Evolutionary conservation across 2,329 filamentous ascomycete species (phyloP), one percentile per base, ranked within the genome.

Genomic region (Apiospora pterosperma): DNA sequence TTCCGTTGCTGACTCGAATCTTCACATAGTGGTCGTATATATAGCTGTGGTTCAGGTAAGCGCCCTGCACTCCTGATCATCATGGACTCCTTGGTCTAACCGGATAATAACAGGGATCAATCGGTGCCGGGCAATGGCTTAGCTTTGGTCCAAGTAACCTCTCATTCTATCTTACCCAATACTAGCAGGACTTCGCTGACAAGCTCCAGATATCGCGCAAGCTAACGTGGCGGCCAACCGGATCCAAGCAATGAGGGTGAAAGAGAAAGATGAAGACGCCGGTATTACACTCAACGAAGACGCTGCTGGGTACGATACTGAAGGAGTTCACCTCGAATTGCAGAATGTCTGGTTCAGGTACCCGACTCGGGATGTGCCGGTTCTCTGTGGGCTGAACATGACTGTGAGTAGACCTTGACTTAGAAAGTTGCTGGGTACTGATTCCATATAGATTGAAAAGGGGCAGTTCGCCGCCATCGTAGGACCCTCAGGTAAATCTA

Each of bases 391-490:
- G 2, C 76, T 93, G 63, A 88, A 83, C 70, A 79, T 93, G 67
- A 85, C 81, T 38, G 73, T 75, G 70, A 68, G 71, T 21, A 16
- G 23, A 6, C 7, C 52, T 23, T 38, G 31, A 44, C 58, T 21
- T 52, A 19, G 36, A 11, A 28, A 11, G 2, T 19, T 63, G 31
- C 4, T 23, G 21, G 64, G 36, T 59, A 44, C 59, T 72, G 61
- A 71, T 62, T 62, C 38, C 1, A 16, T 63, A 23, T 44, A 75
- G 31, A 85, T 92, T 63, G 80, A 88, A 67, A 87, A 86, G 67
- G 90, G 89, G 1, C 87, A 91, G 72, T 92, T 91, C 71, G 88
- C 85, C 1, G 90, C 89, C 1, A 81, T 92, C 1, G 89, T 92
- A 7, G 90, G 90, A 0, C 84, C 89, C 0, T 90, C 87, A 5